phyloP scores from a whole-genome alignment of 129 eudicot species.

The Tagetes erecta region DNA sequence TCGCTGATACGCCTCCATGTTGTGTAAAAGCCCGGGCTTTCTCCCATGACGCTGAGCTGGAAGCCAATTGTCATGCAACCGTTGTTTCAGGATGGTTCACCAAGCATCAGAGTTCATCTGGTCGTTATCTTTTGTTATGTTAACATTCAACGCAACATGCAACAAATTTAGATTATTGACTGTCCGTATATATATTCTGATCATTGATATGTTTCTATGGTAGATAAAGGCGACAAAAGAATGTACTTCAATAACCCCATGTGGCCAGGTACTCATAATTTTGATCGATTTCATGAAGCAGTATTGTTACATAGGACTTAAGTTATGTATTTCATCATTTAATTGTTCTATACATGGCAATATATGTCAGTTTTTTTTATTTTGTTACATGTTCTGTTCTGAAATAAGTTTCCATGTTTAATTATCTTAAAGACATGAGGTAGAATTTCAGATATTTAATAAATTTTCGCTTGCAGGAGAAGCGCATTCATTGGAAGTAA shows the following conservation, averaged over 20 bases:
- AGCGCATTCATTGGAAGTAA: conserved; percentile 87
- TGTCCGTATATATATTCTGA: conserved; percentile 5
- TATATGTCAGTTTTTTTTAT: neutral
- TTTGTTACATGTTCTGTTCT: neutral
- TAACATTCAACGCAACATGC: neutral
- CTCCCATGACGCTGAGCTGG: conserved; percentile 56
- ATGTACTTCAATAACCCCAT: conserved; percentile 88
- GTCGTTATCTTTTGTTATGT: conserved; percentile 39
- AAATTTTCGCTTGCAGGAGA: conserved; percentile 56
- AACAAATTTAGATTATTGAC: neutral
- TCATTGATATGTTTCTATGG: conserved; percentile 13
- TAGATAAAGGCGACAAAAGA: conserved; percentile 57
- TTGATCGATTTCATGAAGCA: neutral
- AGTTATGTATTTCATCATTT: neutral
- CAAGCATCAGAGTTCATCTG: conserved; percentile 44
- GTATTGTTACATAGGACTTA: neutral
- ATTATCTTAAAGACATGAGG: neutral
- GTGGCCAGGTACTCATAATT: conserved; percentile 84
- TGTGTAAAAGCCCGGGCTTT: conserved; percentile 76
- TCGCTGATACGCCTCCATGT: conserved; percentile 62
- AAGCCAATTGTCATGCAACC: conserved; percentile 74
- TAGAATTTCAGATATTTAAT: neutral
- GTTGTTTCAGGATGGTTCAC: conserved; percentile 99
- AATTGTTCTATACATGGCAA: neutral
- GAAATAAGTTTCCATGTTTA: neutral